Base-by-base conservation (phyloP, 257 asterid species). In the Solanum sejunctum region DNA sequence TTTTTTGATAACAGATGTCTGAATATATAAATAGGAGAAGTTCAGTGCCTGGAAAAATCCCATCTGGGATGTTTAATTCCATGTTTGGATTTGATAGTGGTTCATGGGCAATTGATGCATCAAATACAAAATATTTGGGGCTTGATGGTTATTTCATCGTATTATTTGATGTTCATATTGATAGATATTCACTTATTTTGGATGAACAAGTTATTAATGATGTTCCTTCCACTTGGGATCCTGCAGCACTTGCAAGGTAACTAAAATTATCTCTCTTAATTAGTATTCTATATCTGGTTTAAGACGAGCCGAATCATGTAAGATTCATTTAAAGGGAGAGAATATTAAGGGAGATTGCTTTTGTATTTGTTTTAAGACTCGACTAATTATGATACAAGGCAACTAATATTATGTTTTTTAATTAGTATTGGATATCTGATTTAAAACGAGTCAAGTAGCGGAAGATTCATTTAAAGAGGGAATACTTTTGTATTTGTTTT, bases 151-250 rank as follows among this genome's bases (percentile, higher is more conserved):
- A 93, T 28, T 96, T 88, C 84, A 94, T 96, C 7, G 86, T 72
- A 5, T 88, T 96, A 49, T 93, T 91, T 80, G 89, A 82, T 51
- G 85, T 96, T 36, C 95, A 91, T 45, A 88, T 96, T 70, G 93
- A 96, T 83, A 87, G 98, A 2, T 92, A 87, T 84, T 97, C 98
- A 4, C 94, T 96, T 55, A 73, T 93, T 87, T 93, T 96, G 47
- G 87, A 85, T 16, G 92, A 93, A 88, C 88, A 93, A 64, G 98
- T 95, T 1, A 88, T 91, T 36, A 88, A 91, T 21, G 95, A 83
- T 1, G 98, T 96, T 85, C 99, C 99, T 82, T 88, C 97, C 12
- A 91, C 90, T 12, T 96, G 99, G 99, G 99, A 96, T 86, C 98
- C 99, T 28, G 84, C 90, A 21, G 95, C 96, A 85, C 93, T 96